Evolutionary conservation across 1,284 basidiomycete species (phyloP).

Genomic region (Somion occarium): DNA sequence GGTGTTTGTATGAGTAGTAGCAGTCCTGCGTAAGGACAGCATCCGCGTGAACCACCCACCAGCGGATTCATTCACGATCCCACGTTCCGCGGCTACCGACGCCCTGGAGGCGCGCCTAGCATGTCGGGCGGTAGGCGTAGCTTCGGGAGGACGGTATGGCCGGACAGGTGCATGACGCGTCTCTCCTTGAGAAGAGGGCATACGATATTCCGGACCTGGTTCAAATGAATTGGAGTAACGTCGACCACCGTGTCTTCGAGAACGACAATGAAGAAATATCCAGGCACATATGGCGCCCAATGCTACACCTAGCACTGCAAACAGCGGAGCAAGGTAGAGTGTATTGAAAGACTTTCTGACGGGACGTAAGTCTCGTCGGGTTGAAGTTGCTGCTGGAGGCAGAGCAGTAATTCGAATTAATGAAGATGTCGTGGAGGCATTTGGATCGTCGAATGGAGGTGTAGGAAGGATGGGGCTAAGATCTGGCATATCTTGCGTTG

Average conservation of each 20-base stretch:
- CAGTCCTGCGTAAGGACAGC: background rate
- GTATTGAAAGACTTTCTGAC: constrained; percentile 24
- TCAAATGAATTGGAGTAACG: constrained; percentile 19
- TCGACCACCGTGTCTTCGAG: constrained; percentile 8
- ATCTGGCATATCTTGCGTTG: background rate
- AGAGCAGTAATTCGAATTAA: constrained; percentile 33
- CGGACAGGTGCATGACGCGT: background rate
- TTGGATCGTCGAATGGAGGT: constrained; percentile 1
- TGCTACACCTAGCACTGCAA: constrained; percentile 31
- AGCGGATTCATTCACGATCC: background rate
- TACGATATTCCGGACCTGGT: constrained; percentile 34
- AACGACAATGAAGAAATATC: constrained; percentile 21
- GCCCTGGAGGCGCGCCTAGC: background rate
- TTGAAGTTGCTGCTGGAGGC: constrained; percentile 31
- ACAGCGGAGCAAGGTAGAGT: constrained; percentile 37
- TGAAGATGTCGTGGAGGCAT: constrained; percentile 10
- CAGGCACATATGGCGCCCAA: constrained; percentile 29
- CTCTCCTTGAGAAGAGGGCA: background rate
- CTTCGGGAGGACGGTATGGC: background rate
- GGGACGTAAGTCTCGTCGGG: constrained; percentile 13
- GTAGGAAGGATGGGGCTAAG: constrained; percentile 6
- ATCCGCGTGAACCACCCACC: background rate
- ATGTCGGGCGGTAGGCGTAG: background rate
- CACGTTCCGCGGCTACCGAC: background rate
- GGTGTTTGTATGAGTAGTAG: background rate